Evolutionary conservation across 306 rosid species (phyloP).

Genomic region (Lathyrus sativus): DNA sequence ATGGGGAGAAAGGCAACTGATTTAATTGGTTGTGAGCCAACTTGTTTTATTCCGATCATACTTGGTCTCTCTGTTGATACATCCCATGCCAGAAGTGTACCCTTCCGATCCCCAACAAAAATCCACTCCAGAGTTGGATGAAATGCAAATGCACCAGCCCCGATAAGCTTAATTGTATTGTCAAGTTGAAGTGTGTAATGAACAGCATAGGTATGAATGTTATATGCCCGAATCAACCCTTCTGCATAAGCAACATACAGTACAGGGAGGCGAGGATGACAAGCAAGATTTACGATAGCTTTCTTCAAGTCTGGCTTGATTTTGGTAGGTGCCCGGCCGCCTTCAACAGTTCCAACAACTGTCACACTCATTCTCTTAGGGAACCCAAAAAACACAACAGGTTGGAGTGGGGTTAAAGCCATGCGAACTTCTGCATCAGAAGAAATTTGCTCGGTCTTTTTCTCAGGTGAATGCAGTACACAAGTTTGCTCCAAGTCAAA

Average conservation of each 20-base stretch:
- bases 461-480: conserved; percentile 94
- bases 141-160: conserved; percentile 97
- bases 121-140: conserved; percentile 98
- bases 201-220: conserved; percentile 89
- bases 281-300: conserved; percentile 90
- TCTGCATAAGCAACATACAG: conserved; percentile 94
- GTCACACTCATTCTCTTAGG: conserved; percentile 92
- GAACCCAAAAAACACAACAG: conserved; percentile 91
- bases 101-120: conserved; percentile 94
- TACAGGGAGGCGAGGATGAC: conserved; percentile 96
- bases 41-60: conserved; percentile 98
- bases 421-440: conserved; percentile 91
- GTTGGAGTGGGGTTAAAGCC: conserved; percentile 94
- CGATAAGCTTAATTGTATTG: conserved; percentile 83
- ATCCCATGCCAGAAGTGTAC: conserved; percentile 96
- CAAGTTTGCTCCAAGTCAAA: conserved; percentile 96
- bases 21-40: conserved; percentile 87
- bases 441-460: conserved; percentile 78
- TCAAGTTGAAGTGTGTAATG: conserved; percentile 92
- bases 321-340: conserved; percentile 87
- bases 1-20: conserved; percentile 90
- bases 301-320: conserved; percentile 93
- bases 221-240: conserved; percentile 94
- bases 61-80: conserved; percentile 90
- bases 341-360: conserved; percentile 98